A percentile compares a stretch with the other conserved stretches of the same genome.
Evolutionary conservation across 2,329 filamentous ascomycete species (phyloP).

Genomic region (Trichoderma sp.): DNA sequence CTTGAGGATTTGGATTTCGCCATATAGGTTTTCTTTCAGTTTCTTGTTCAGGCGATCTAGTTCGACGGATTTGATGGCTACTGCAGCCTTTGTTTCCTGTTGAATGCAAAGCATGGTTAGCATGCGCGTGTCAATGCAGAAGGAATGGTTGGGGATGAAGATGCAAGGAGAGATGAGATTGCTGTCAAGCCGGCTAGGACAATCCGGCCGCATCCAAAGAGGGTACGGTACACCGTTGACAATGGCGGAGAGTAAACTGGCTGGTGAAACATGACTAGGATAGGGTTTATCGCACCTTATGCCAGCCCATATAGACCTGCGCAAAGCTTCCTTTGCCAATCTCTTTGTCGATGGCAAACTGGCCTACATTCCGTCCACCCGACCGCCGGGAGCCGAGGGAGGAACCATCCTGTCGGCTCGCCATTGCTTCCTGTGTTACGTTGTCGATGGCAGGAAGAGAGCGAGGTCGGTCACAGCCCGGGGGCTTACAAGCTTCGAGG

Average conservation of each 20-base stretch:
- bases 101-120: conserved; percentile 10
- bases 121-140: background rate
- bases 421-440: conserved; percentile 37
- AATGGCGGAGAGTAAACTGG: background rate
- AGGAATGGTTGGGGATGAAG: background rate
- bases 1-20: conserved; percentile 94
- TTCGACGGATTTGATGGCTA: conserved; percentile 96
- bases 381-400: conserved; percentile 37
- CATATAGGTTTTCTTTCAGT: conserved; percentile 91
- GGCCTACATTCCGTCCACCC: conserved; percentile 54
- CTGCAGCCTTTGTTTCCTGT: conserved; percentile 74
- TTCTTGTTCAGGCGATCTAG: conserved; percentile 89
- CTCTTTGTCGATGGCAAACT: conserved; percentile 79
- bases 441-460: conserved; percentile 35
- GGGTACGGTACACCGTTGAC: no score
- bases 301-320: conserved; percentile 83
- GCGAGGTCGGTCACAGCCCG: conserved; percentile 33
- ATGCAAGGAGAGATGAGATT: background rate
- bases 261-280: conserved; percentile 2
- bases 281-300: conserved; percentile 57
- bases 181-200: background rate
- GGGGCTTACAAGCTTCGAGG: conserved; percentile 38
- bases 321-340: conserved; percentile 98
- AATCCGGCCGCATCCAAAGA: background rate
- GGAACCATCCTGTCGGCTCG: conserved; percentile 38